phyloP scores from a whole-genome alignment of 108 stramenopile species.

The Epithemia pelagica region DNA sequence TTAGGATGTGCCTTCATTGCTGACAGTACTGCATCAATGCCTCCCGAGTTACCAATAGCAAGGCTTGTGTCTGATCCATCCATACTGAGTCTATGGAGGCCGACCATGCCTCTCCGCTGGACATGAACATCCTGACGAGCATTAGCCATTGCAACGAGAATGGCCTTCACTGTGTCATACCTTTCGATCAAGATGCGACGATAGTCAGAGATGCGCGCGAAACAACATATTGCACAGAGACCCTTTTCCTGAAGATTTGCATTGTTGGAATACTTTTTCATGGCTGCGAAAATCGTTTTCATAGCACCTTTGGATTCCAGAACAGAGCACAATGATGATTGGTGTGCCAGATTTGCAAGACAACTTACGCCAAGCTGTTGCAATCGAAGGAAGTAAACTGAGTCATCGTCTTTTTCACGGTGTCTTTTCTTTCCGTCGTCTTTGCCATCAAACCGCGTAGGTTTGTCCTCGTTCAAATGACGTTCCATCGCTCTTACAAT shows the following conservation, averaged over 20 bases:
- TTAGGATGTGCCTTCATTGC: background rate
- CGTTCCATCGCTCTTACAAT: conserved; percentile 30
- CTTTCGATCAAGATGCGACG: background rate
- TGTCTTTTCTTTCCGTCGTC: too few relatives aligned
- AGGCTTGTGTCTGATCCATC: conserved; percentile 5
- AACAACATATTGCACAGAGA: background rate
- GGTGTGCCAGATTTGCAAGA: background rate
- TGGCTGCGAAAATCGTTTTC: background rate
- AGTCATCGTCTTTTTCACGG: background rate
- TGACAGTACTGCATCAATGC: background rate
- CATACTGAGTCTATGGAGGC: conserved; percentile 22
- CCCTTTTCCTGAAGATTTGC: background rate
- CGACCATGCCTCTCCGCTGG: background rate
- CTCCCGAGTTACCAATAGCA: background rate
- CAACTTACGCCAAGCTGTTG: background rate
- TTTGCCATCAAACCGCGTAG: background rate
- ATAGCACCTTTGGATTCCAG: background rate
- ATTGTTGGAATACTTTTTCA: background rate
- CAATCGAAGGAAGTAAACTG: background rate
- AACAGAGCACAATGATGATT: background rate
- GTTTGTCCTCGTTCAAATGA: conserved; percentile 5
- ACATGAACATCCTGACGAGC: conserved; percentile 1
- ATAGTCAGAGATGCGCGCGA: background rate
- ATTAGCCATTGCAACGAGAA: conserved; percentile 18
- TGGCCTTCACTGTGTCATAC: background rate